Conservation (phyloP, 2,329 filamentous ascomycete species). For the Penicillium sp. region DNA sequence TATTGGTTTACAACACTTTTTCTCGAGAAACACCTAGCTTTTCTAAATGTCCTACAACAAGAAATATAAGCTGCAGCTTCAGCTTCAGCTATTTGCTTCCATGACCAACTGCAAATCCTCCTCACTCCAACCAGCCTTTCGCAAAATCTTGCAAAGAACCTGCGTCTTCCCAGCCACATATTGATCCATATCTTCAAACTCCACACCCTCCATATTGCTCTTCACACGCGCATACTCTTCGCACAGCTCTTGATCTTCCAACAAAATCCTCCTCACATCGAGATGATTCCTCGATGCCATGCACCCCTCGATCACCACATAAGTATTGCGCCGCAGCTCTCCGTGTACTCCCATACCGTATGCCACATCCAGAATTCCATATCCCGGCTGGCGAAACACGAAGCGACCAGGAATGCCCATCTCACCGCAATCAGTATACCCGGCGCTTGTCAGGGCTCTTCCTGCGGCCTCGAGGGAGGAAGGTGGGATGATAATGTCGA, state of each 20-base stretch:
- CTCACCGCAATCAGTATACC: slow-evolving; percentile 7
- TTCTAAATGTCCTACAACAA: no score
- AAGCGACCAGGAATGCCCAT: background rate
- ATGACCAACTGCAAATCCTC: background rate
- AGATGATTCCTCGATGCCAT: slow-evolving; percentile 17
- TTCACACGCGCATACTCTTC: slow-evolving; percentile 17
- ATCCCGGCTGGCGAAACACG: slow-evolving; percentile 1
- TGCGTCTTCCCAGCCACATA: slow-evolving; percentile 13
- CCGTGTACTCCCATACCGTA: background rate
- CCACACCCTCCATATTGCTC: background rate
- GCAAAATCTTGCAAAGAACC: slow-evolving; percentile 16
- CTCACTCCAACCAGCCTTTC: slow-evolving; percentile 17
- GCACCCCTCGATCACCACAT: slow-evolving; percentile 15
- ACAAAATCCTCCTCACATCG: slow-evolving; percentile 13
- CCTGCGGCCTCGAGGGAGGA: background rate
- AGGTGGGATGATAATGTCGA: slow-evolving; percentile 16
- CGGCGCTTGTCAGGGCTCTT: background rate
- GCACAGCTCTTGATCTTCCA: slow-evolving; percentile 11
- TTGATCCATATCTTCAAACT: slow-evolving; percentile 14
- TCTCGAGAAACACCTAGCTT: no score
- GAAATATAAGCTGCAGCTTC: background rate
- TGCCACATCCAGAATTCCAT: background rate
- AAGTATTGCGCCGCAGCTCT: slow-evolving; percentile 11
- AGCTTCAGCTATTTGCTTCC: background rate
- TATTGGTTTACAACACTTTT: no score